Evolutionary conservation across 371 early-diverging fungal genomes (phyloP).

Genomic region (Coemansia sp.): DNA sequence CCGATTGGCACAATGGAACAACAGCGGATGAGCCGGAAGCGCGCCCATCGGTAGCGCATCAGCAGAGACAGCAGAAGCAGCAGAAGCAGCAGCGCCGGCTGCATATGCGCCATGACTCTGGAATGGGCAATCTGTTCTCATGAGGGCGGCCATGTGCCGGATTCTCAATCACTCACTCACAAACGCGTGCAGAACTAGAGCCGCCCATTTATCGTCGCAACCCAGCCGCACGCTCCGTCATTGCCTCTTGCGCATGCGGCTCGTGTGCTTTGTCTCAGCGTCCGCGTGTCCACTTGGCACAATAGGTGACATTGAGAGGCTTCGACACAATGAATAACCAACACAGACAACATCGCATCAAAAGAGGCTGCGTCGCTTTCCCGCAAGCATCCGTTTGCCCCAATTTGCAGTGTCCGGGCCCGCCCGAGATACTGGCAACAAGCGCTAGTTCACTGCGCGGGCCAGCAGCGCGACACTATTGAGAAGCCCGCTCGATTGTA

Average conservation of each 20-base stretch:
- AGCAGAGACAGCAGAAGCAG: neutral
- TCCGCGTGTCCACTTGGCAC: slow-evolving; percentile 2
- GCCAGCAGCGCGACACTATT: neutral
- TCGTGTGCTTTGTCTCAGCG: neutral
- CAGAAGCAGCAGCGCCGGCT: neutral
- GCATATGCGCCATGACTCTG: neutral
- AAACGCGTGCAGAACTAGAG: neutral
- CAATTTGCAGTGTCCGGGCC: neutral
- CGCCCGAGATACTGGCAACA: neutral
- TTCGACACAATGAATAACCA: slow-evolving; percentile 3
- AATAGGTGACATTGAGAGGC: neutral
- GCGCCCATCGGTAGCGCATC: neutral
- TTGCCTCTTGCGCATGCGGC: slow-evolving; percentile 3
- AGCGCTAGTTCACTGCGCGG: neutral
- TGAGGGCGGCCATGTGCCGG: neutral
- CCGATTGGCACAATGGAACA: neutral
- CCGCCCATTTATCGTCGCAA: neutral
- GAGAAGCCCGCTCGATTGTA: neutral
- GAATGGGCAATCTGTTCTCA: neutral
- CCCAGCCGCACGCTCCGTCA: neutral
- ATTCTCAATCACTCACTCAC: neutral
- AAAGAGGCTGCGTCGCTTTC: slow-evolving; percentile 2
- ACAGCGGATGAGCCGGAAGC: neutral
- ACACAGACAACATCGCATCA: neutral
- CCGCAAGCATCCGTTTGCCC: neutral